A percentile compares a stretch with the other conserved stretches of the same genome.
Conservation (phyloP, 2,329 filamentous ascomycete genomes). For the Alternaria arborescens region DNA sequence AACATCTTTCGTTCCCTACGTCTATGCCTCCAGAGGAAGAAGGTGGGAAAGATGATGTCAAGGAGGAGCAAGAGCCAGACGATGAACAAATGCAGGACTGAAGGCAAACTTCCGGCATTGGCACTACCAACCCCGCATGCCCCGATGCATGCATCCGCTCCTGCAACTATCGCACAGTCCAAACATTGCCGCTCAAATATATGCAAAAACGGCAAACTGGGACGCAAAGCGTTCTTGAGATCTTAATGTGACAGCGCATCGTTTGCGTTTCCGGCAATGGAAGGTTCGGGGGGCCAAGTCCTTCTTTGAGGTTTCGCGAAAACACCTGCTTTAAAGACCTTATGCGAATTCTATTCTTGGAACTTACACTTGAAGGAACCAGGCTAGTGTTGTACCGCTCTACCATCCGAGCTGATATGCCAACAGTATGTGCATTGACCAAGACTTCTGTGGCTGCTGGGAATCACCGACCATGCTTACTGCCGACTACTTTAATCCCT, state of each 20-base stretch:
- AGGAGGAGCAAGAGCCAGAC: constrained; percentile 33
- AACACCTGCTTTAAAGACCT: background rate
- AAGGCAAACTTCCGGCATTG: constrained; percentile 1
- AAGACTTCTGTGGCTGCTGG: background rate
- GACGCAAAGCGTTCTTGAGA: background rate
- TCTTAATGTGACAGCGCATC: background rate
- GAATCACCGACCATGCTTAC: background rate
- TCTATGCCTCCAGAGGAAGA: constrained; percentile 33
- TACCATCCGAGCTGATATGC: background rate
- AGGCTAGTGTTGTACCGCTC: background rate
- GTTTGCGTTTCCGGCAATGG: background rate
- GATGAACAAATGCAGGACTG: constrained; percentile 37
- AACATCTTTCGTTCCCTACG: constrained; percentile 35
- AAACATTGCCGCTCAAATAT: background rate
- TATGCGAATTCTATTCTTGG: background rate
- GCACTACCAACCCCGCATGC: background rate
- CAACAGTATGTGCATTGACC: background rate
- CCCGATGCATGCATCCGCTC: background rate
- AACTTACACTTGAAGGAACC: background rate
- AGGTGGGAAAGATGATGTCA: constrained; percentile 21
- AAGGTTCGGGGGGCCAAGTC: too few species aligned
- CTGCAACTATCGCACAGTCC: background rate
- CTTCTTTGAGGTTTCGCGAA: background rate
- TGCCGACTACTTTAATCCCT: background rate
- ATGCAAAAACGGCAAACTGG: background rate